Evolutionary conservation across 2,329 filamentous ascomycete genomes (phyloP).

Genomic region (Huntiella omanensis): DNA sequence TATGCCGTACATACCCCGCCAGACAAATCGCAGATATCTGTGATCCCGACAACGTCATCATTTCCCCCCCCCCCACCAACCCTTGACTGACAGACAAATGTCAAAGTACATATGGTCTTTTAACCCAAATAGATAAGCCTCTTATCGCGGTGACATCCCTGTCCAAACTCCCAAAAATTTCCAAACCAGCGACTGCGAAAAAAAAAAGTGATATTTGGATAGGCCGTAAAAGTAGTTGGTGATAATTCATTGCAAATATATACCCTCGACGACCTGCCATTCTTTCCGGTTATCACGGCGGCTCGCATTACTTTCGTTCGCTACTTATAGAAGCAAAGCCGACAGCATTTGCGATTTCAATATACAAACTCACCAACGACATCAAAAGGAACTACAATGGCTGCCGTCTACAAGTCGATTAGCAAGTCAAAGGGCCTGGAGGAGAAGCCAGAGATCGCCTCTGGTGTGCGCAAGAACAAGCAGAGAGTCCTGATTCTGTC

Average conservation of each 20-base stretch:
- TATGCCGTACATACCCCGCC: no score
- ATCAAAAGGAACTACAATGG: constrained; percentile 28
- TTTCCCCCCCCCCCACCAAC: no score
- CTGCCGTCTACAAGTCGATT: constrained; percentile 56
- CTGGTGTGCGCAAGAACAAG: constrained; percentile 42
- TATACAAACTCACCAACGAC: neutral
- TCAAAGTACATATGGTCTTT: constrained; percentile 3
- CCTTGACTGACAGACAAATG: neutral
- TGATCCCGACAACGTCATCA: no score
- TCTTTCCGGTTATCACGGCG: no score
- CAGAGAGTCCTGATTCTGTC: constrained; percentile 76
- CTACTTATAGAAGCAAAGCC: no score
- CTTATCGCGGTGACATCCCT: constrained; percentile 9
- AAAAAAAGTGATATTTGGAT: constrained; percentile 7
- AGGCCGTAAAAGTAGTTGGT: neutral
- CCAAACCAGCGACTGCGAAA: constrained; percentile 3
- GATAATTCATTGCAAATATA: no score
- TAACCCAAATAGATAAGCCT: constrained; percentile 6
- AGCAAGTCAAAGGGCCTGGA: constrained; percentile 38
- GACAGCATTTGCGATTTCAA: no score
- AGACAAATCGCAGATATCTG: no score
- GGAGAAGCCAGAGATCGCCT: constrained; percentile 24
- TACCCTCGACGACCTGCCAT: neutral
- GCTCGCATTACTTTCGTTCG: no score
- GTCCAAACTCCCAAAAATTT: constrained; percentile 10